Evolutionary conservation across 2,329 filamentous ascomycete species (phyloP), one percentile per base, ranked within the genome.

Genomic region (Colletotrichum tanaceti): DNA sequence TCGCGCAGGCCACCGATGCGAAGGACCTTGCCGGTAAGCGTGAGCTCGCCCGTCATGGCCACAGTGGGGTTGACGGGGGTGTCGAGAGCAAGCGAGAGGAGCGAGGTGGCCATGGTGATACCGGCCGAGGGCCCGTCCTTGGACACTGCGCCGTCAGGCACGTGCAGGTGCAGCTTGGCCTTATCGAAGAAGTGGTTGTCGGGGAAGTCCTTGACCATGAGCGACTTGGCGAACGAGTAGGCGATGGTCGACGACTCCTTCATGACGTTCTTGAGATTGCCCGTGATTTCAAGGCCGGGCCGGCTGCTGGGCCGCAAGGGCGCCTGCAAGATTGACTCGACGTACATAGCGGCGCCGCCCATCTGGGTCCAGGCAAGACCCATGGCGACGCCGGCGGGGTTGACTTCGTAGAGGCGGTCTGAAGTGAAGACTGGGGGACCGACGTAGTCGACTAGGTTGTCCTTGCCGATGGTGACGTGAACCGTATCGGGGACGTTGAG

Each of bases 1-100:
- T 99, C 96, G 54, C 96, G 86, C 73, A 99, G 82, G 0, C 96
- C 96, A 58, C 96, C 96, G 77, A 99, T 99, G 71, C 96, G 87
- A 60, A 99, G 83, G 2, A 99, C 95, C 82, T 99, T 99, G 63
- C 96, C 96, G 1, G 96, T 99, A 60, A 99, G 90, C 1, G 97
- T 99, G 72, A 99, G 84, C 81, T 99, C 96, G 71, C 96, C 96
- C 1, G 96, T 99, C 96, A 99, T 99, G 68, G 97, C 95, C 73
- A 98, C 90, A 0, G 93, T 93, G 7, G 95, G 93, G 76, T 94
- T 87, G 58, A 99, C 86, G 18, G 91, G 86, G 53, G 87, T 86
- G 73, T 97, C 89, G 46, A 98, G 83, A 10, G 93, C 95, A 70
- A 99, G 84, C 60, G 92, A 95, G 58, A 99, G 84, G 74, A 99